Conservation (phyloP, 306 rosid genomes). For the Ochetophila trinervis region DNA sequence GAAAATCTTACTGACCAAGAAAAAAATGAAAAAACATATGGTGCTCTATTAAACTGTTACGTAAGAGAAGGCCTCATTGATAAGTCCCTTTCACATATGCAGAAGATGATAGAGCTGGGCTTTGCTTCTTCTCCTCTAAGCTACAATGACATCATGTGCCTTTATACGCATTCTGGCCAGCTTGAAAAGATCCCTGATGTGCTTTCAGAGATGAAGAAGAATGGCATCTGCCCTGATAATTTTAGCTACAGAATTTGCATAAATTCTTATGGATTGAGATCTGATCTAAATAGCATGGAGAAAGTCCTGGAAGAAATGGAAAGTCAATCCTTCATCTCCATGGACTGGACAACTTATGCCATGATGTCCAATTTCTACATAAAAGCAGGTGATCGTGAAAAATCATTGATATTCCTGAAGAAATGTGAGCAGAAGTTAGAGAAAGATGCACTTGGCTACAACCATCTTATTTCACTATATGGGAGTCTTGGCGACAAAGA, state of each 20-base stretch:
- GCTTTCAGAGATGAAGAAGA: slow-evolving; percentile 48
- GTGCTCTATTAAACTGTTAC: slow-evolving; percentile 72
- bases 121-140: slow-evolving; percentile 37
- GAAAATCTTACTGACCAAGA: slow-evolving; percentile 39
- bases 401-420: slow-evolving; percentile 45
- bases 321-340: slow-evolving; percentile 30
- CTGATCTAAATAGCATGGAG: slow-evolving; percentile 53
- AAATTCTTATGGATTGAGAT: slow-evolving; percentile 48
- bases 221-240: slow-evolving; percentile 51
- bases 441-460: slow-evolving; percentile 40
- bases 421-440: slow-evolving; percentile 57
- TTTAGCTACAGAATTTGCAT: slow-evolving; percentile 63
- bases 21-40: slow-evolving; percentile 44
- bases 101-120: slow-evolving; percentile 65
- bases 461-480: slow-evolving; percentile 54
- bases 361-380: slow-evolving; percentile 56
- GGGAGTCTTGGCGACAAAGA: slow-evolving; percentile 44
- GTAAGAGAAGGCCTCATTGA: slow-evolving; percentile 58
- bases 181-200: slow-evolving; percentile 59
- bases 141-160: slow-evolving; percentile 66
- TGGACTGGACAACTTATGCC: slow-evolving; percentile 52
- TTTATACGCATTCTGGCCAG: slow-evolving; percentile 37
- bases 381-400: slow-evolving; percentile 46
- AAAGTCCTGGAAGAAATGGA: slow-evolving; percentile 59
- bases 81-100: slow-evolving; percentile 57